Evolutionary conservation across 2,329 filamentous ascomycete genomes (phyloP), one percentile per base, ranked within the genome.

Genomic region (Fusarium pininemorale): DNA sequence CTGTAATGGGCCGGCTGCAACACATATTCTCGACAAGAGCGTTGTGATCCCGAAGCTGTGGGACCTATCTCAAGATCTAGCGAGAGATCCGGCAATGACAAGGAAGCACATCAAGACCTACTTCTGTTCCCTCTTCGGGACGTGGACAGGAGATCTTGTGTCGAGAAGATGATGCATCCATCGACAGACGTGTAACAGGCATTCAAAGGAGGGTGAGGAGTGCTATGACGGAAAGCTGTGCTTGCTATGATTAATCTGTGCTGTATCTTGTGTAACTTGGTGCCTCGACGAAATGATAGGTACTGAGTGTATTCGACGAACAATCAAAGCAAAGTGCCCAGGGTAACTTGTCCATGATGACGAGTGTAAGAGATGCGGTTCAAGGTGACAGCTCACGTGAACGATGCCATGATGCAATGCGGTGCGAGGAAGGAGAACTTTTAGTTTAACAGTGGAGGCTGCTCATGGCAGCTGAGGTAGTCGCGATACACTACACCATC

Each of bases 1-100:
- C 28, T 64, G 69, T 64, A 37, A 51, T 51, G 67, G 47, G 63
- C 53, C 70, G 60, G 54, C 47, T 73, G 38, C 42, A 62, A 56
- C 61, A 55, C 53, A 20, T 28, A 45, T 45, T 63, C 63, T 69
- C 70, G 74, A 67, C 51, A 56, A 73, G 44, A 59, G 63, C 66
- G 28, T 57, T 58, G 66, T 61, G 65, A 48, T 59, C 42, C 56
- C 57, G n/a, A 56, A 62, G 69, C 48, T 64, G 74, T 78, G 47
- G 35, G 26, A 76, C 73, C 39, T 30, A 26, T 44, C 63, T 30
- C 54, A 67, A 63, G 57, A 41, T 66, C 70, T 75, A 67, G 66
- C 74, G 75, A 76, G 64, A 74, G 67, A 74, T 71, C 57, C 58
- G 56, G 73, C 48, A 50, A 42, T 57, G 44, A 53, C 32, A 62